Percentiles rank a stretch among this genome's conserved stretches.
These are phyloP conservation scores for Microbotryum violaceum DNA, from an alignment of 1,284 basidiomycete genomes.

Conservation along the genomic window DNA sequence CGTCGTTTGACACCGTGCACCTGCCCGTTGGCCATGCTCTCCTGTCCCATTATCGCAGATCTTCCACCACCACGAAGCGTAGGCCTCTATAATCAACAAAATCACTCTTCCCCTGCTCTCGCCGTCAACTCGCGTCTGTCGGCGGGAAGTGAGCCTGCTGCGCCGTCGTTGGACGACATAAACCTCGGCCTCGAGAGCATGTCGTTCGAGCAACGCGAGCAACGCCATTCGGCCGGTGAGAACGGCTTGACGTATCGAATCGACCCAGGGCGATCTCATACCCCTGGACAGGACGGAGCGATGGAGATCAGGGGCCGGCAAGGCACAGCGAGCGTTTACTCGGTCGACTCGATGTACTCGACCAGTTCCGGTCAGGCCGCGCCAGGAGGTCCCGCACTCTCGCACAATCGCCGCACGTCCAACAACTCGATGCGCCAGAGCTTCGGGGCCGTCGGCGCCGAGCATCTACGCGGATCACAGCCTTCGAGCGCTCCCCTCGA, in stretches of 20 bases:
- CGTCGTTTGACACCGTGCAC: too few species aligned
- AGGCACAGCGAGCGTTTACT: slow-evolving; percentile 30
- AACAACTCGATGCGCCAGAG: too few species aligned
- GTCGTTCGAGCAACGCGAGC: slow-evolving; percentile 26
- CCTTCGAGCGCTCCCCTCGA: too few species aligned
- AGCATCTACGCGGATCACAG: too few species aligned
- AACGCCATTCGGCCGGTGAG: not conserved
- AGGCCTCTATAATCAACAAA: slow-evolving; percentile 27
- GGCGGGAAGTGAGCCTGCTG: not conserved
- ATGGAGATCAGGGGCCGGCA: slow-evolving; percentile 26
- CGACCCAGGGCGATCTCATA: not conserved
- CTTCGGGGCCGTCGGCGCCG: too few species aligned
- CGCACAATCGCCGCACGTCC: too few species aligned
- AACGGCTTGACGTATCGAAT: not conserved
- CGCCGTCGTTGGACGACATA: slow-evolving; percentile 28
- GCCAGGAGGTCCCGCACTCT: not conserved
- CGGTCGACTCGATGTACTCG: slow-evolving; percentile 18
- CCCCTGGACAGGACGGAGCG: slow-evolving; percentile 24
- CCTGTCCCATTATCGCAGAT: not conserved
- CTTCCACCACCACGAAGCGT: slow-evolving; percentile 5
- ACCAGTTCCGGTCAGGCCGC: not conserved
- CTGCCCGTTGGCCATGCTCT: not conserved
- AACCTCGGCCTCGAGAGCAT: slow-evolving; percentile 28
- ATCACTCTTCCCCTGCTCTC: slow-evolving; percentile 28
- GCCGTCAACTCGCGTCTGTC: slow-evolving; percentile 4